Evolutionary conservation across 2,329 filamentous ascomycete species (phyloP).

Genomic region (Neobulgaria alba): DNA sequence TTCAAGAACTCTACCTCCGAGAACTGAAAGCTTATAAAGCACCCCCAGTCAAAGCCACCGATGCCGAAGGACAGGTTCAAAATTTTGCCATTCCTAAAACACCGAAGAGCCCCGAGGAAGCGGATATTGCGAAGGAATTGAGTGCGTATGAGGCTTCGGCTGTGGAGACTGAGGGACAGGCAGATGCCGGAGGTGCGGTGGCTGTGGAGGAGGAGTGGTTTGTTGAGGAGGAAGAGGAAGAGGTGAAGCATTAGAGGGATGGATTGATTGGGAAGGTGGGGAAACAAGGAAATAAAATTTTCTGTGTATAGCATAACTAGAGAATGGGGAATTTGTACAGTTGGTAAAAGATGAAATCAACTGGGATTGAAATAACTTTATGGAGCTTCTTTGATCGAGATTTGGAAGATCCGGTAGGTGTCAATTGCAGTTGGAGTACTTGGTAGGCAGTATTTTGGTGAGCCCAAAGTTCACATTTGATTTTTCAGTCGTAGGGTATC

Average conservation of each 20-base stretch:
- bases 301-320: constrained; percentile 2
- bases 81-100: constrained; percentile 74
- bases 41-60: constrained; percentile 70
- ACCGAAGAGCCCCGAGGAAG: constrained; percentile 85
- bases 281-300: not conserved
- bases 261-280: not conserved
- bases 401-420: no score
- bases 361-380: no score
- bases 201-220: constrained; percentile 55
- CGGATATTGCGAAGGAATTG: constrained; percentile 83
- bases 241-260: constrained; percentile 31
- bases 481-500: no score
- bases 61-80: constrained; percentile 85
- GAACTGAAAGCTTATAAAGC: constrained; percentile 96
- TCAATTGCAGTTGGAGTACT: no score
- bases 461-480: no score
- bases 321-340: constrained; percentile 1
- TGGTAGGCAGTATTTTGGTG: no score
- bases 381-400: no score
- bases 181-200: constrained; percentile 46
- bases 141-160: constrained; percentile 93
- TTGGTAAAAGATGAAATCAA: not conserved
- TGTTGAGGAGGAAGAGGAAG: constrained; percentile 68
- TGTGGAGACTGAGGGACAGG: constrained; percentile 89
- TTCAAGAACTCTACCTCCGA: constrained; percentile 95